A percentile compares a stretch with the other conserved stretches of the same genome.
These are phyloP conservation scores for Tolypocladium tropicale DNA, from an alignment of 2,329 filamentous ascomycete genomes.

Conservation along the genomic window DNA sequence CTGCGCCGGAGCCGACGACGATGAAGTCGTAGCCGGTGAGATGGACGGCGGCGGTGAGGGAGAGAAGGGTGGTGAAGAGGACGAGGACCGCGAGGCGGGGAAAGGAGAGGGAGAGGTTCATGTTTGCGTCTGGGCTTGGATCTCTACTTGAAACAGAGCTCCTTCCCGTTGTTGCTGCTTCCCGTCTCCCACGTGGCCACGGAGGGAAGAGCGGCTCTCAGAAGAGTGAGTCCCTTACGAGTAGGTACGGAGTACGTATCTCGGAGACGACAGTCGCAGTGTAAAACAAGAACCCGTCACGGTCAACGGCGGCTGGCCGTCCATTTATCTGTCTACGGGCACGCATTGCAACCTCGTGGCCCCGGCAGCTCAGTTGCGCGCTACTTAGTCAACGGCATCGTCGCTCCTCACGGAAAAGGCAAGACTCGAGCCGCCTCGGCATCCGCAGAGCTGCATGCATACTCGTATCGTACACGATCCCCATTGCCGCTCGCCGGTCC, in stretches of 20 bases:
- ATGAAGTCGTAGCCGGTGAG: conserved; percentile 39
- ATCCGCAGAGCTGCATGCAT: not conserved
- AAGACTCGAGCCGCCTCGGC: not conserved
- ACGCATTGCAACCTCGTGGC: not conserved
- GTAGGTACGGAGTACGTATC: not conserved
- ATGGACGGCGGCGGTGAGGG: not conserved
- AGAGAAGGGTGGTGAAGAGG: conserved; percentile 16
- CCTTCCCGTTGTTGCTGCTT: not conserved
- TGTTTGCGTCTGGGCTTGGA: not conserved
- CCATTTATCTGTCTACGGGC: not conserved
- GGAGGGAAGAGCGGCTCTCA: no score
- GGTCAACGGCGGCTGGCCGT: not conserved
- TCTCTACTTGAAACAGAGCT: not conserved
- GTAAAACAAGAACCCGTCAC: no score
- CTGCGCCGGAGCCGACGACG: conserved; percentile 51
- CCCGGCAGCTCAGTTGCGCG: no score
- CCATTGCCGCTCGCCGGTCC: no score
- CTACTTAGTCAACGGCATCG: not conserved
- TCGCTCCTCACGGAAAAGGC: not conserved
- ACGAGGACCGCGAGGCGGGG: not conserved
- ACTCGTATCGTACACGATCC: no score
- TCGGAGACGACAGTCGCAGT: not conserved
- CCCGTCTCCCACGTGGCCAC: not conserved
- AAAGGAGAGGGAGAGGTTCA: conserved; percentile 1
- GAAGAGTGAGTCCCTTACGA: no score